Percentiles rank a stretch among this genome's conserved stretches.
phyloP scores from a whole-genome alignment of 148 eudicot genomes.

The Rhododendron vialii region DNA sequence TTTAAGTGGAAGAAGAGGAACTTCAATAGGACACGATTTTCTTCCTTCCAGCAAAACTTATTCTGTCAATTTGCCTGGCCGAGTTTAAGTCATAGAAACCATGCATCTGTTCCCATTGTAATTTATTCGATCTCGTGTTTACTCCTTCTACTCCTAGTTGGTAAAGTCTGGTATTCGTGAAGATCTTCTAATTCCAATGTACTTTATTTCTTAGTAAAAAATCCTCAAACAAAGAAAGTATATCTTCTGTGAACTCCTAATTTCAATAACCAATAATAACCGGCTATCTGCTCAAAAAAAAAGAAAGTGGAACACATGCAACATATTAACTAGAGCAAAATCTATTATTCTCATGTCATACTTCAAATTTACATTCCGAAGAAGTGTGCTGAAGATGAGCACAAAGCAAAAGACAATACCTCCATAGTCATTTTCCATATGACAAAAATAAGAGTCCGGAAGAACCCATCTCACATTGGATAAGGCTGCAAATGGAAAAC shows the following conservation, averaged over 20 bases:
- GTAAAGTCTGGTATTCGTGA: background rate
- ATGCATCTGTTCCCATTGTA: background rate
- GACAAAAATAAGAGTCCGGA: constrained; percentile 64
- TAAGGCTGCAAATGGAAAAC: constrained; percentile 38
- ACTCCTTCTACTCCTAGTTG: background rate
- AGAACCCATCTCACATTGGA: constrained; percentile 66
- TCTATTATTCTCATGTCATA: background rate
- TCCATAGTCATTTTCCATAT: constrained; percentile 55
- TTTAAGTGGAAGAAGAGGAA: background rate
- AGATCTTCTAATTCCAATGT: background rate
- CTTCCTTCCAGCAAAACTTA: background rate
- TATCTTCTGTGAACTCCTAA: background rate
- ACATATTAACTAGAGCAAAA: background rate
- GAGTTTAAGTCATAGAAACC: background rate
- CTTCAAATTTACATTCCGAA: background rate
- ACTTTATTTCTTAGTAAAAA: background rate
- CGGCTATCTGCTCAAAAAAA: background rate
- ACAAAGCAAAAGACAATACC: constrained; percentile 29
- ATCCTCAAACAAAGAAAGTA: background rate
- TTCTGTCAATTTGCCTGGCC: background rate
- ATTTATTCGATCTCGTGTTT: background rate
- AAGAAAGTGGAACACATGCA: background rate
- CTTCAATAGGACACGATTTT: background rate
- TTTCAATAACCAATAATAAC: background rate
- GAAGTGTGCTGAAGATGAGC: background rate